Percentiles rank a stretch among this genome's conserved stretches.
phyloP scores from a whole-genome alignment of 495 filamentous ascomycete species.

The Neurospora sp. region DNA sequence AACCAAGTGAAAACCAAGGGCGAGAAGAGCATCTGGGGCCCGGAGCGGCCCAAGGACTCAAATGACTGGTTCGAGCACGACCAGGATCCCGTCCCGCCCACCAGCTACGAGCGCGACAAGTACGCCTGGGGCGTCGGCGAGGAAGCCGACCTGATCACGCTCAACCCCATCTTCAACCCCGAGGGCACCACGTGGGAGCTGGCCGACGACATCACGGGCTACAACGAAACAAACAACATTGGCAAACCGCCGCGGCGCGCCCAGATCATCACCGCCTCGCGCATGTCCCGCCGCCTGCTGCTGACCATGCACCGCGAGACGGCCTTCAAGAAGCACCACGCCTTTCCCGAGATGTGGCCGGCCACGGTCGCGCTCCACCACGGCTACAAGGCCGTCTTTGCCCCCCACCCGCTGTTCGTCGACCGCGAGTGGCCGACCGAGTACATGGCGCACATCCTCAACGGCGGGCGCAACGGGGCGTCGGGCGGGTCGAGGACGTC shows the following conservation, averaged over 20 bases:
- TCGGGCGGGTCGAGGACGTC: conserved; percentile 58
- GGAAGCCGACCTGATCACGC: conserved; percentile 85
- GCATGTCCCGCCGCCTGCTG: conserved; percentile 75
- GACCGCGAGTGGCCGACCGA: conserved; percentile 80
- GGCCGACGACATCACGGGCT: conserved; percentile 81
- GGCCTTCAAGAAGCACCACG: conserved; percentile 66
- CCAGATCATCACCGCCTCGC: conserved; percentile 77
- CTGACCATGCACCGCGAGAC: conserved; percentile 85
- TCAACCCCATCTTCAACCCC: conserved; percentile 91
- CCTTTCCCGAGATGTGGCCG: conserved; percentile 97
- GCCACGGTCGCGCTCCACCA: conserved; percentile 80
- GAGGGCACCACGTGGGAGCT: conserved; percentile 82
- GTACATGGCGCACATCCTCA: conserved; percentile 74
- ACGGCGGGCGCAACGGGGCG: conserved; percentile 74
- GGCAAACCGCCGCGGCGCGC: conserved; percentile 69
- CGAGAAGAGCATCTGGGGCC: conserved; percentile 79
- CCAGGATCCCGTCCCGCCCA: conserved; percentile 60
- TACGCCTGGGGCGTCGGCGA: conserved; percentile 86
- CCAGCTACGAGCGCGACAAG: conserved; percentile 63
- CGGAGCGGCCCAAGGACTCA: conserved; percentile 52
- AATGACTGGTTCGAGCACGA: conserved; percentile 60
- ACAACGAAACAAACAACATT: conserved; percentile 47
- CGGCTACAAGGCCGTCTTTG: conserved; percentile 89
- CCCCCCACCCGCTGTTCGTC: conserved; percentile 82
- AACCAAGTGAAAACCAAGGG: conserved; percentile 21